These are phyloP conservation scores for Apiospora malaysiana DNA, from an alignment of 2,329 filamentous ascomycete species.

Conservation along the genomic window DNA sequence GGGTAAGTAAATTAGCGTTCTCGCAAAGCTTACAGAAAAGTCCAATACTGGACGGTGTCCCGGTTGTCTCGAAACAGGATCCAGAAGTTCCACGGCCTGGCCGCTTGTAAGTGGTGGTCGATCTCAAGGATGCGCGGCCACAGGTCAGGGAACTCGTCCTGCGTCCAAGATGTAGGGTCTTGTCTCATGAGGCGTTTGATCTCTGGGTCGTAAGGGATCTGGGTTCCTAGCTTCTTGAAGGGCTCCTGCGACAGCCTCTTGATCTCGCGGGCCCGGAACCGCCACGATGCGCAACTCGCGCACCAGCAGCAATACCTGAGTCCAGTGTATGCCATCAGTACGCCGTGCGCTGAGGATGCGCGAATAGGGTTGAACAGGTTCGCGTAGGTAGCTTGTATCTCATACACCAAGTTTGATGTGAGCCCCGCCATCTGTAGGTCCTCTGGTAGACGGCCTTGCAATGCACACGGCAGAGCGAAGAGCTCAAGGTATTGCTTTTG, in stretches of 20 bases:
- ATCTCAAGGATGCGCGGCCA: conserved; percentile 8
- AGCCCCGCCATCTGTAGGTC: not conserved
- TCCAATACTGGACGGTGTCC: conserved; percentile 15
- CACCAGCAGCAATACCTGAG: not conserved
- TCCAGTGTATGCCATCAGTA: not conserved
- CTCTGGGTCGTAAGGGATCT: not conserved
- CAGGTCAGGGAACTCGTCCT: not conserved
- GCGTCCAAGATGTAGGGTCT: not conserved
- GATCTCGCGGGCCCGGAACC: not conserved
- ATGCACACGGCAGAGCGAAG: not conserved
- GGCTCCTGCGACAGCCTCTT: not conserved
- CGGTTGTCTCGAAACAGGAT: conserved; percentile 13
- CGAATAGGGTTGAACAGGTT: not conserved
- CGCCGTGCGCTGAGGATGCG: not conserved
- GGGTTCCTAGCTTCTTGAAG: not conserved
- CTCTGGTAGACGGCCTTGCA: not conserved
- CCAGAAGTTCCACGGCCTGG: conserved; percentile 12
- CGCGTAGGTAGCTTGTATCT: not conserved
- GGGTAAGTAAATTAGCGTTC: not conserved
- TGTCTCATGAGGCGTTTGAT: not conserved
- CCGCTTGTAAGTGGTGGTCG: not conserved
- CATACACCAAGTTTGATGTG: not conserved
- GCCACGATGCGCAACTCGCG: not conserved
- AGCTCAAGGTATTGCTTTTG: not conserved
- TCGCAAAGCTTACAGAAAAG: conserved; percentile 19